Evolutionary conservation across 306 rosid genomes (phyloP).

Genomic region (Quercus wislizeni): DNA sequence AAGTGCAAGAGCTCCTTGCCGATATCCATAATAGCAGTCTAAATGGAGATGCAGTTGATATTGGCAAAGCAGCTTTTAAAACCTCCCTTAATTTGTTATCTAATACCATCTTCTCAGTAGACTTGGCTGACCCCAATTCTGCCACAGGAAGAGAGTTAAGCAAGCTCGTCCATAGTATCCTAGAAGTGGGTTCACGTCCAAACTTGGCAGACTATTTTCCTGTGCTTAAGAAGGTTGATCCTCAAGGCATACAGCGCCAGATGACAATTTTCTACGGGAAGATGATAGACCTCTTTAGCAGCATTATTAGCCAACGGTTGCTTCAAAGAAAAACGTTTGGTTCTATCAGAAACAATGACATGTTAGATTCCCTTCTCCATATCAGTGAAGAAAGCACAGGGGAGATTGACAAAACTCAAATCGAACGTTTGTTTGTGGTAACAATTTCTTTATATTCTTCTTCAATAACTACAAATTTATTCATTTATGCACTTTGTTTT

Average conservation of each 20-base stretch:
- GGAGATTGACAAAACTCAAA: not conserved
- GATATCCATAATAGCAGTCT: no score
- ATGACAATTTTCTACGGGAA: not conserved
- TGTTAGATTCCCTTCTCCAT: constrained; percentile 7
- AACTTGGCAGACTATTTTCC: not conserved
- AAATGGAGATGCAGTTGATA: no score
- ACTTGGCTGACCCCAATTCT: no score
- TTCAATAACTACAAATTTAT: no score
- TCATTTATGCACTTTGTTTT: not conserved
- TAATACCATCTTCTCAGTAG: no score
- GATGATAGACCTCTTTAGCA: not conserved
- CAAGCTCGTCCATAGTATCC: not conserved
- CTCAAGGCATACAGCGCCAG: not conserved
- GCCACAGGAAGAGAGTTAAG: not conserved
- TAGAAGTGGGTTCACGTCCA: not conserved
- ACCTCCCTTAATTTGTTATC: no score
- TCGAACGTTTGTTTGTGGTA: constrained; percentile 9
- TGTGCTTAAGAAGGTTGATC: not conserved
- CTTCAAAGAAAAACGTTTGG: not conserved
- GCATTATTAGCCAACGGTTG: constrained; percentile 2
- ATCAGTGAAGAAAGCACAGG: not conserved
- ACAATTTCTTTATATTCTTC: not conserved
- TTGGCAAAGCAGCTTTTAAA: no score
- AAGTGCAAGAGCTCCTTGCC: no score
- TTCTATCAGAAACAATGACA: not conserved